phyloP scores from a whole-genome alignment of 129 eudicot genomes.

The Cynara cardunculus region DNA sequence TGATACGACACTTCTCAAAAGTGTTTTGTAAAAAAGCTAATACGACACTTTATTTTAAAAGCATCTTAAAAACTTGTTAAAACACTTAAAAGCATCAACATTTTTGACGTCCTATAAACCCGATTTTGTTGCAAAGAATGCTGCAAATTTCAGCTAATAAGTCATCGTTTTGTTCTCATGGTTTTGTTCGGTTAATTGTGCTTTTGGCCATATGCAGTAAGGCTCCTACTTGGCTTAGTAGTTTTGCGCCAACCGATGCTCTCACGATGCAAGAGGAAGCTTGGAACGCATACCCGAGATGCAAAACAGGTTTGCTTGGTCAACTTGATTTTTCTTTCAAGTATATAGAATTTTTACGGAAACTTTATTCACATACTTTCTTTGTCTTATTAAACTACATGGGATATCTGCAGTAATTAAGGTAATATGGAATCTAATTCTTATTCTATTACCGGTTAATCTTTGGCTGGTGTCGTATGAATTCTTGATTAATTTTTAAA shows the following conservation, averaged over 20 bases:
- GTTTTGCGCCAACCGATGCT: slow-evolving; percentile 66
- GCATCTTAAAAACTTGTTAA: no score
- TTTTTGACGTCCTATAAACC: no score
- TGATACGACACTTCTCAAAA: no score
- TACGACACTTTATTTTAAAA: no score
- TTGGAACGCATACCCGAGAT: slow-evolving; percentile 82
- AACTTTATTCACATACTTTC: slow-evolving; percentile 19
- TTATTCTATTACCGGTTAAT: background rate
- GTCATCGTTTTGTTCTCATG: background rate
- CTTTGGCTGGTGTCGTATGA: background rate
- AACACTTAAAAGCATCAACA: no score
- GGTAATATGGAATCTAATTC: slow-evolving; percentile 30
- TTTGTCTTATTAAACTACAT: slow-evolving; percentile 9
- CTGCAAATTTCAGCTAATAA: background rate
- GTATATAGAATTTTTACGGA: background rate
- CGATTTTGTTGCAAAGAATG: background rate
- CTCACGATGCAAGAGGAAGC: slow-evolving; percentile 77
- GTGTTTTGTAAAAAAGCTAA: no score
- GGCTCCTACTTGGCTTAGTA: slow-evolving; percentile 70
- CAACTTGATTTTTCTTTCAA: background rate
- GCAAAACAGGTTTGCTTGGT: slow-evolving; percentile 63
- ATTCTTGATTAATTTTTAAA: background rate
- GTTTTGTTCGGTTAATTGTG: background rate
- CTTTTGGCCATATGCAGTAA: no score
- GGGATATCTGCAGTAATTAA: slow-evolving; percentile 40